These are phyloP conservation scores for Zasmidium citrigriseum DNA, from an alignment of 2,329 filamentous ascomycete genomes.

Conservation along the genomic window DNA sequence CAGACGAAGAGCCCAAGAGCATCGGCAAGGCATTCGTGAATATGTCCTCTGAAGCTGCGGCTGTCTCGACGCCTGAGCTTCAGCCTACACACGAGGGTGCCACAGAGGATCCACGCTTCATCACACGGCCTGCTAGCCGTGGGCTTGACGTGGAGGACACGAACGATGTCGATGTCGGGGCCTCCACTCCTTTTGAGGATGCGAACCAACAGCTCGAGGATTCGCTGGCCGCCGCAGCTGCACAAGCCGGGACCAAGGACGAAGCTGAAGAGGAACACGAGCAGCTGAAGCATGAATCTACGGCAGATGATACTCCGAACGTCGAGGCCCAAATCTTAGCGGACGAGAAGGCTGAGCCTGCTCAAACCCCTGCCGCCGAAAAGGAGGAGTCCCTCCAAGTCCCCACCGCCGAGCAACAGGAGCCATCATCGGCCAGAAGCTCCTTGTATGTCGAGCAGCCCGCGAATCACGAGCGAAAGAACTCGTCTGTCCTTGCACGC, in stretches of 20 bases:
- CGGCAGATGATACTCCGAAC: not conserved
- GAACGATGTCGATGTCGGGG: slow-evolving; percentile 8
- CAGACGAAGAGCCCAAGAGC: slow-evolving; percentile 11
- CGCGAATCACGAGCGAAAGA: slow-evolving; percentile 17
- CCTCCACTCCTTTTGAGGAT: slow-evolving; percentile 24
- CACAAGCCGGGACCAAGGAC: not conserved
- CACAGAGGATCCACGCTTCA: slow-evolving; percentile 3
- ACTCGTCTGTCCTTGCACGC: slow-evolving; percentile 22
- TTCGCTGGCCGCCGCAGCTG: slow-evolving; percentile 5
- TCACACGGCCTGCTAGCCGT: slow-evolving; percentile 9
- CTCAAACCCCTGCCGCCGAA: not conserved
- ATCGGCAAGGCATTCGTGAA: slow-evolving; percentile 12
- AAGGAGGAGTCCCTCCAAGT: slow-evolving; percentile 10
- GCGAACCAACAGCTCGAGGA: slow-evolving; percentile 19
- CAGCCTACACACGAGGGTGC: slow-evolving; percentile 5
- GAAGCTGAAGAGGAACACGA: not conserved
- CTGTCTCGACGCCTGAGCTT: slow-evolving; percentile 8
- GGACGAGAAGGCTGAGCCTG: not conserved
- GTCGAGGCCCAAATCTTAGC: not conserved
- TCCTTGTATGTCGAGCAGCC: slow-evolving; percentile 14
- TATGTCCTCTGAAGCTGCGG: slow-evolving; percentile 10
- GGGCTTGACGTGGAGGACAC: not conserved
- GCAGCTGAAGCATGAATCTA: not conserved
- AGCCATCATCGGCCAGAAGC: slow-evolving; percentile 3
- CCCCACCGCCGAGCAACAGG: not conserved